Evolutionary conservation across 495 filamentous ascomycete genomes (phyloP), one percentile per base, ranked within the genome.

Genomic region (Xylaria telfairii): DNA sequence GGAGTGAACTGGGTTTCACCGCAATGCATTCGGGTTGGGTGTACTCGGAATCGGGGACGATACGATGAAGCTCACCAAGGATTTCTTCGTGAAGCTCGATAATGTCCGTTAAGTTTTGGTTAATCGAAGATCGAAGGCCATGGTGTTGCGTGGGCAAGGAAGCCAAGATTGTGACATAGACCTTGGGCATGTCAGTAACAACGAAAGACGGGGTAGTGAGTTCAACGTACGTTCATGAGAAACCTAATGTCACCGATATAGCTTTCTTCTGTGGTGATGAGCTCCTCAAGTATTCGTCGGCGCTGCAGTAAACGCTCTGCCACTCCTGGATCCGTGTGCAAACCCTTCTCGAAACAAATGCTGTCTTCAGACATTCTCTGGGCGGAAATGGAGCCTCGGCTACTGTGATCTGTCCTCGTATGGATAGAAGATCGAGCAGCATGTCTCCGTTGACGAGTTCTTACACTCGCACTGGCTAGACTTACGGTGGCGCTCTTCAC

Each of bases 221-320:
- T 17, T 49, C 0, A 39, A 82, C 86, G 75, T 82, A 97, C 96
- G 77, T 95, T 93, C 74, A 91, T 89, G 68, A 99, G 83, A 62
- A 95, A 92, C 74, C 92, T 93, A 64, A 98, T 79, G 71, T 97
- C 95, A 21, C 88, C 89, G 67, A 98, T 88, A 81, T 98, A 98
- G 73, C 92, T 90, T 75, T 95, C 91, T 79, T 98, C 96, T 0
- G 94, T 95, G 53, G 79, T 86, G 64, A 97, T 86, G 24, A 99
- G 81, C 78, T 99, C 96, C 72, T 93, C 92, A 49, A 98, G 77
- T 24, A 95, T 89, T 67, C 88, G 88, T 12, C 92, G 90, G 63
- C 96, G 87, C 73, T 94, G 91, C 49, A 91, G 75, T 15, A 93
- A 86, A 28, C 96, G 86, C 64, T 87, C 86, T 53, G 87, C 87